A percentile compares a stretch with the other conserved stretches of the same genome.
phyloP scores from a whole-genome alignment of 495 filamentous ascomycete species.

The Aspergillus sclerotiicarbonarius region DNA sequence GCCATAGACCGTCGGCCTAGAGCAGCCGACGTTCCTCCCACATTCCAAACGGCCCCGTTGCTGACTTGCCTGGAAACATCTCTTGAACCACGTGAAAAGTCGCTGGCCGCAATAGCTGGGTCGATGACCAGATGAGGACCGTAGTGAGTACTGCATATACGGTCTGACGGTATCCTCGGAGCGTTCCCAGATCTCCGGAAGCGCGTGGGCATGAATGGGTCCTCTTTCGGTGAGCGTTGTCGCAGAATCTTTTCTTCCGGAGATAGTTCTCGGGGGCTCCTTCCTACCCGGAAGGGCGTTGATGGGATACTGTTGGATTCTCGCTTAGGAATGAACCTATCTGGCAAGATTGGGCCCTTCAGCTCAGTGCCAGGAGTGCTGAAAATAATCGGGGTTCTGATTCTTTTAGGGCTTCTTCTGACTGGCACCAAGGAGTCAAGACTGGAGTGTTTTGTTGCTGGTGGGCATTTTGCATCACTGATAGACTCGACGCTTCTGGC shows the following conservation, averaged over 20 bases:
- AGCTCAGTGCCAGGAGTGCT: conserved; percentile 9
- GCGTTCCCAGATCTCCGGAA: conserved; percentile 16
- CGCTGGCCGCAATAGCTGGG: conserved; percentile 12
- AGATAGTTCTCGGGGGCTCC: conserved; percentile 58
- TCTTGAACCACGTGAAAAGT: conserved; percentile 6
- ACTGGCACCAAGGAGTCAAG: not conserved
- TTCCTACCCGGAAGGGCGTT: conserved; percentile 64
- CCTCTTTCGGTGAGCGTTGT: conserved; percentile 52
- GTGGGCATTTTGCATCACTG: not conserved
- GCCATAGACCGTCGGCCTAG: conserved; percentile 40
- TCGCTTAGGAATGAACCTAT: conserved; percentile 69
- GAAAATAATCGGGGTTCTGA: conserved; percentile 10
- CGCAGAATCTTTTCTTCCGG: conserved; percentile 61
- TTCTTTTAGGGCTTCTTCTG: conserved; percentile 18
- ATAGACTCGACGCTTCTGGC: not conserved
- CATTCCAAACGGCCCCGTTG: conserved; percentile 73
- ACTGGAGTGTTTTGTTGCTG: not conserved
- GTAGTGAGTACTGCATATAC: conserved; percentile 27
- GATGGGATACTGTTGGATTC: conserved; percentile 38
- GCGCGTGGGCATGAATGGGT: conserved; percentile 59
- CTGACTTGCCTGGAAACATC: conserved; percentile 50
- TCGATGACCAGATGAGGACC: conserved; percentile 38
- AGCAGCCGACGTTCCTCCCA: conserved; percentile 63
- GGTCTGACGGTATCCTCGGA: conserved; percentile 21
- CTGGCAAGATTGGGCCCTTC: conserved; percentile 39